phyloP scores from a whole-genome alignment of 75 land plant species.

The Isoetes taiwanensis region DNA sequence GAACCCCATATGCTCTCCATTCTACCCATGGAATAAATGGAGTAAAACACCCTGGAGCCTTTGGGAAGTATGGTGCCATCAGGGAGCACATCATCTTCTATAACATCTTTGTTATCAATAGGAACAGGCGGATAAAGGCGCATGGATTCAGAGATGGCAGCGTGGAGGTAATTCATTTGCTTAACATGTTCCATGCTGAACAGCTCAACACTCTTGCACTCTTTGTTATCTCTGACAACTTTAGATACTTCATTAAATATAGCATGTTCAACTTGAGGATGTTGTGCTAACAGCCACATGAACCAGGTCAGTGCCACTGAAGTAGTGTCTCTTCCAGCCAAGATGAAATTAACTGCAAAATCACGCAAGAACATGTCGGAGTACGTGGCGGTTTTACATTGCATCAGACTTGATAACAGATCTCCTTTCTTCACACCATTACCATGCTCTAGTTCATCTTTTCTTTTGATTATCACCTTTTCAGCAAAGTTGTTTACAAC shows the following conservation, averaged over 20 bases:
- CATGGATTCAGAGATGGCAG: background rate
- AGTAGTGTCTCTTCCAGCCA: conserved; percentile 1
- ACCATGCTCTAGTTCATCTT: too few relatives aligned
- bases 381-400: conserved; percentile 1
- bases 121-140: conserved; percentile 1
- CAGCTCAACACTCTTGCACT: background rate
- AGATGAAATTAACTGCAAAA: background rate
- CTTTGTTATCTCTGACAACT: background rate
- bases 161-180: background rate
- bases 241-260: background rate
- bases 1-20: conserved; percentile 52
- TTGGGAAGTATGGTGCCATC: conserved; percentile 54
- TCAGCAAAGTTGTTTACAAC: background rate
- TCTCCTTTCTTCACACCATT: background rate
- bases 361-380: background rate
- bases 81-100: conserved; percentile 41
- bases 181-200: background rate
- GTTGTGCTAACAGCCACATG: background rate
- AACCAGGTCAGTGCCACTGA: conserved; percentile 6
- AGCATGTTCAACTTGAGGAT: background rate
- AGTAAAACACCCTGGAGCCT: conserved; percentile 40
- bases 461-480: background rate
- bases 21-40: conserved; percentile 50
- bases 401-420: background rate
- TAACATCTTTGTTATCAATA: conserved; percentile 43